Conservation (phyloP, 2,329 filamentous ascomycete species). For the Gremmenia infestans region DNA sequence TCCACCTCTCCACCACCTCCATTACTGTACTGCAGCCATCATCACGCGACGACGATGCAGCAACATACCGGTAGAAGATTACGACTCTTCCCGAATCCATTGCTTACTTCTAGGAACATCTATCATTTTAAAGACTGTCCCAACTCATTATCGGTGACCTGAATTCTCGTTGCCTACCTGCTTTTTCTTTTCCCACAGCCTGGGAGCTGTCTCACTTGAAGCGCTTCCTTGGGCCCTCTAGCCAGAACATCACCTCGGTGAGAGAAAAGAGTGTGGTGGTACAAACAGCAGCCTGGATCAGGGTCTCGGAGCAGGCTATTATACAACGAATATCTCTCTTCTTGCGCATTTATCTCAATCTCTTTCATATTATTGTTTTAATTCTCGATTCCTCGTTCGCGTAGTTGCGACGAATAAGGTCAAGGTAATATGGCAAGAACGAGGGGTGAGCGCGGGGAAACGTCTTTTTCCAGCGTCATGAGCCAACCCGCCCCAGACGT, state of each 20-base stretch:
- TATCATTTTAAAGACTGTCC: no score
- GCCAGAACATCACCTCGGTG: neutral
- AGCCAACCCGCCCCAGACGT: constrained; percentile 33
- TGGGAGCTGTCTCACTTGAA: no score
- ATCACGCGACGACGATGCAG: neutral
- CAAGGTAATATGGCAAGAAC: constrained; percentile 9
- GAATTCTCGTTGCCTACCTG: no score
- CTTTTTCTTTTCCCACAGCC: no score
- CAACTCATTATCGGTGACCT: neutral
- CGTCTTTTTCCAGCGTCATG: constrained; percentile 37
- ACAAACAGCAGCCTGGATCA: constrained; percentile 1
- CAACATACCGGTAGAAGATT: neutral
- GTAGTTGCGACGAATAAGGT: constrained; percentile 1
- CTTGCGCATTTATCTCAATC: neutral
- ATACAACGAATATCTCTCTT: neutral
- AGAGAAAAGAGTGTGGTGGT: constrained; percentile 1
- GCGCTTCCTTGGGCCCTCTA: no score
- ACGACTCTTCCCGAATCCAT: neutral
- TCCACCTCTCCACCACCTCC: neutral
- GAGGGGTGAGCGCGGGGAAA: constrained; percentile 12
- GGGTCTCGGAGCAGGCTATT: neutral
- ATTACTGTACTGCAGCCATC: neutral
- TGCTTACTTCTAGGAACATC: neutral
- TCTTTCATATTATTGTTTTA: neutral
- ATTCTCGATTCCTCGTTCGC: neutral